Evolutionary conservation across 2,329 filamentous ascomycete genomes (phyloP).

Genomic region (Fusarium pininemorale): DNA sequence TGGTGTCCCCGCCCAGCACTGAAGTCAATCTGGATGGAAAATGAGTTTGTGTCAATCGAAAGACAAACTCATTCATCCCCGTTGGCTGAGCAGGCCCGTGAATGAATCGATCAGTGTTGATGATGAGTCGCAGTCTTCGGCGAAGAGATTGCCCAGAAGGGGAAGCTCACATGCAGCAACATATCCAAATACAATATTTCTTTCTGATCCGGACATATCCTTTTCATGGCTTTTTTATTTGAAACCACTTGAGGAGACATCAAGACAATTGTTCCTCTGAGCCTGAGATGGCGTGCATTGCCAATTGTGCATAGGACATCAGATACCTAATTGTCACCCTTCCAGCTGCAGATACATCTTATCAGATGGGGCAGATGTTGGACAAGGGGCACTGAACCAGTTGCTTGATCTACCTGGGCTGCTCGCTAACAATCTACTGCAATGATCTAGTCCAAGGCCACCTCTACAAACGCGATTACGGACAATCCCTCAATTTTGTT

Average conservation of each 20-base stretch:
- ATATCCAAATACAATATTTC: neutral
- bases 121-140: slow-evolving; percentile 2
- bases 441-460: neutral
- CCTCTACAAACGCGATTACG: neutral
- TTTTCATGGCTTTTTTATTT: neutral
- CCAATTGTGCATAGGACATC: neutral
- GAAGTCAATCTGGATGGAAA: slow-evolving; percentile 26
- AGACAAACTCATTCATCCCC: slow-evolving; percentile 13
- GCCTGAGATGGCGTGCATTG: slow-evolving; percentile 6
- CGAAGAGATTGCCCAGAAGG: neutral
- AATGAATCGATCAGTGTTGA: neutral
- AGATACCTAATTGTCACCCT: neutral
- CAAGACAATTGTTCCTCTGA: slow-evolving; percentile 11
- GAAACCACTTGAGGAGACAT: neutral
- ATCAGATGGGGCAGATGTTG: slow-evolving; percentile 20
- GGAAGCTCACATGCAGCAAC: slow-evolving; percentile 6
- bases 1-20: slow-evolving; percentile 10
- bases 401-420: slow-evolving; percentile 5
- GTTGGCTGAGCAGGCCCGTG: slow-evolving; percentile 15
- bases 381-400: neutral
- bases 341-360: slow-evolving; percentile 11
- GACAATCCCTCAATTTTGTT: slow-evolving; percentile 2
- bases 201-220: neutral
- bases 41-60: slow-evolving; percentile 29
- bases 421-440: neutral